A percentile compares a stretch with the other conserved stretches of the same genome.
Conservation (phyloP, 805 yeast genomes). For the Candida boidinii region DNA sequence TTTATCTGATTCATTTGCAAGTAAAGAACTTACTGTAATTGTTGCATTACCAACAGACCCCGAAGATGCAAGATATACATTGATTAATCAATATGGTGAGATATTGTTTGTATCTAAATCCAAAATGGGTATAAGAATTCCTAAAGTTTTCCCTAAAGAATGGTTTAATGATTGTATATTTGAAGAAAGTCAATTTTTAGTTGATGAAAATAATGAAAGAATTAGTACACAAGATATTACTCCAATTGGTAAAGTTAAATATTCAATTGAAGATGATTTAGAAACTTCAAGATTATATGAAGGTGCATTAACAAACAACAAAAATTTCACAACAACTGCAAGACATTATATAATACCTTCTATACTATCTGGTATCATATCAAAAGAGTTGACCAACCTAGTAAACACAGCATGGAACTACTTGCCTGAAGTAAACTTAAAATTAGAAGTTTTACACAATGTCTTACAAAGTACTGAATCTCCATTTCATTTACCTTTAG, state of each 20-base stretch:
- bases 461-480: constrained; percentile 28
- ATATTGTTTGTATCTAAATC: constrained; percentile 38
- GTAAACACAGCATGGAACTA: constrained; percentile 21
- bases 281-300: constrained; percentile 20
- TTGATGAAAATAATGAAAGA: constrained; percentile 4
- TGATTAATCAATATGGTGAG: constrained; percentile 50
- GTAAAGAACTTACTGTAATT: constrained; percentile 43
- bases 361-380: constrained; percentile 20
- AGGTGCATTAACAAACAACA: constrained; percentile 9
- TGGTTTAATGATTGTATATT: constrained; percentile 24
- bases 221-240: constrained; percentile 5
- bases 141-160: constrained; percentile 35
- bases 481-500: constrained; percentile 31
- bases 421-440: constrained; percentile 23
- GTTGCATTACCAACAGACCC: constrained; percentile 41
- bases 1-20: constrained; percentile 30
- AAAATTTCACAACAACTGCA: constrained; percentile 11
- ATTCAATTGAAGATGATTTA: constrained; percentile 21
- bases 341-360: constrained; percentile 24
- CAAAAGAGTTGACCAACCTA: constrained; percentile 17
- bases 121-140: constrained; percentile 43
- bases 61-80: constrained; percentile 47
- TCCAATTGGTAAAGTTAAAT: constrained; percentile 26
- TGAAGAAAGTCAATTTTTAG: constrained; percentile 18
- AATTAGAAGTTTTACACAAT: constrained; percentile 27